Evolutionary conservation across 495 filamentous ascomycete genomes (phyloP).

Genomic region (Aspergillus nanangensis): DNA sequence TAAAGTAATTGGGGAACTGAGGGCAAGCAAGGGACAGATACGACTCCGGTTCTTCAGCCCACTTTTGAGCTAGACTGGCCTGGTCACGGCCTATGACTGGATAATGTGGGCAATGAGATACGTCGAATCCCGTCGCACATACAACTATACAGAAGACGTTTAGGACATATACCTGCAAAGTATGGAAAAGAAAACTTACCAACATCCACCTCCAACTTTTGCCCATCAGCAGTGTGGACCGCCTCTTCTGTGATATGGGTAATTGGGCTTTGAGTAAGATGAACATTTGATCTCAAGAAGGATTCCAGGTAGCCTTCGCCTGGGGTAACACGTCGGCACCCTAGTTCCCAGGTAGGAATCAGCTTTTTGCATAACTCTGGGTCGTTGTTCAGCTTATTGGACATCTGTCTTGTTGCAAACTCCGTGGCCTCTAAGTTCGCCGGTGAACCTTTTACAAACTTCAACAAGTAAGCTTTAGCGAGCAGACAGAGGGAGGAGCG

Average conservation of each 20-base stretch:
- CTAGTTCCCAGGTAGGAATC: constrained; percentile 41
- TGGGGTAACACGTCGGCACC: constrained; percentile 46
- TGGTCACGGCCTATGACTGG: constrained; percentile 33
- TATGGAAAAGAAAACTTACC: constrained; percentile 13
- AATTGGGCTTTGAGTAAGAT: constrained; percentile 21
- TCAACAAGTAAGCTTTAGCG: too few relatives aligned
- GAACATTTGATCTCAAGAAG: constrained; percentile 27
- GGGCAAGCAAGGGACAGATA: constrained; percentile 20
- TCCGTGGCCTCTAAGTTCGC: constrained; percentile 14
- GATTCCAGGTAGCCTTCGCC: constrained; percentile 39
- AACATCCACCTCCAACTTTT: constrained; percentile 42
- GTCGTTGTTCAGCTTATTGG: constrained; percentile 31
- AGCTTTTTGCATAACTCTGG: constrained; percentile 30
- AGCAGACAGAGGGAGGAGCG: too few relatives aligned
- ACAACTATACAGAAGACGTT: too few relatives aligned
- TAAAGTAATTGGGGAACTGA: constrained; percentile 34
- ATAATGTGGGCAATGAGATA: constrained; percentile 33
- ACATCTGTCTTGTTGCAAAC: constrained; percentile 25
- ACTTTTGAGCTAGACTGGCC: constrained; percentile 27
- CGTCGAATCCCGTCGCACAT: constrained; percentile 49
- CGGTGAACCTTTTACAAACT: too few relatives aligned
- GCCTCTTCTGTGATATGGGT: constrained; percentile 33
- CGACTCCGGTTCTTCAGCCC: constrained; percentile 23
- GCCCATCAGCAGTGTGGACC: constrained; percentile 36
- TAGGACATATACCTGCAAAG: too few relatives aligned